These are phyloP conservation scores for Russula sp. DNA, from an alignment of 768 basidiomycete species.

Conservation along the genomic window DNA sequence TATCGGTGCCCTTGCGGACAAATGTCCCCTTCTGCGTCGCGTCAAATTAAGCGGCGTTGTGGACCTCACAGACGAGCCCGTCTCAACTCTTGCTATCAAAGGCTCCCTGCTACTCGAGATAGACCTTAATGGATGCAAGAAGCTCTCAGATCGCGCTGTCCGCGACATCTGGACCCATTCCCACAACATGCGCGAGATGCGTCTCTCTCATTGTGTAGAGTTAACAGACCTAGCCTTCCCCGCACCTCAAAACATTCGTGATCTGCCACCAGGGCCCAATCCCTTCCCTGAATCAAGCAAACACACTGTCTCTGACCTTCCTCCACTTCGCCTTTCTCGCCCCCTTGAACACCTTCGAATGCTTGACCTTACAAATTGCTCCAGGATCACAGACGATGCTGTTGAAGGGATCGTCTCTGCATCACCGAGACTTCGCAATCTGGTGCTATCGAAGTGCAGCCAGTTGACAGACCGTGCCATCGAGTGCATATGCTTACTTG, in stretches of 20 bases:
- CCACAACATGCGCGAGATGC: conserved; percentile 84
- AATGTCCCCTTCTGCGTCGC: conserved; percentile 74
- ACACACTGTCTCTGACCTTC: conserved; percentile 38
- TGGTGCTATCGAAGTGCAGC: conserved; percentile 82
- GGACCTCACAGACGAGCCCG: conserved; percentile 65
- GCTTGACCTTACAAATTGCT: conserved; percentile 86
- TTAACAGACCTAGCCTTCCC: conserved; percentile 88
- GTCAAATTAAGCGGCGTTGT: conserved; percentile 83
- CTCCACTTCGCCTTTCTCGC: conserved; percentile 59
- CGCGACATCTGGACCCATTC: conserved; percentile 82
- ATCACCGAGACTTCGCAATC: conserved; percentile 77
- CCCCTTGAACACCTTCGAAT: conserved; percentile 83
- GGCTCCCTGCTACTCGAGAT: conserved; percentile 91
- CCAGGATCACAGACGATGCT: conserved; percentile 73
- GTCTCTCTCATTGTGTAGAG: conserved; percentile 69
- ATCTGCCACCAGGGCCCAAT: conserved; percentile 37
- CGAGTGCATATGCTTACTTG: conserved; percentile 77
- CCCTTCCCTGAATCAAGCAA: conserved; percentile 35
- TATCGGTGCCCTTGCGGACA: conserved; percentile 65
- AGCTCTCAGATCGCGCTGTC: conserved; percentile 69
- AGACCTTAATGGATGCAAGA: conserved; percentile 81
- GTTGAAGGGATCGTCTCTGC: conserved; percentile 77
- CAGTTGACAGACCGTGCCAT: conserved; percentile 77
- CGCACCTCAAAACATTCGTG: conserved; percentile 44
- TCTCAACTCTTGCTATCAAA: conserved; percentile 67